Evolutionary conservation across 495 filamentous ascomycete species (phyloP), one percentile per base, ranked within the genome.

Genomic region (Margaritispora aquatica): DNA sequence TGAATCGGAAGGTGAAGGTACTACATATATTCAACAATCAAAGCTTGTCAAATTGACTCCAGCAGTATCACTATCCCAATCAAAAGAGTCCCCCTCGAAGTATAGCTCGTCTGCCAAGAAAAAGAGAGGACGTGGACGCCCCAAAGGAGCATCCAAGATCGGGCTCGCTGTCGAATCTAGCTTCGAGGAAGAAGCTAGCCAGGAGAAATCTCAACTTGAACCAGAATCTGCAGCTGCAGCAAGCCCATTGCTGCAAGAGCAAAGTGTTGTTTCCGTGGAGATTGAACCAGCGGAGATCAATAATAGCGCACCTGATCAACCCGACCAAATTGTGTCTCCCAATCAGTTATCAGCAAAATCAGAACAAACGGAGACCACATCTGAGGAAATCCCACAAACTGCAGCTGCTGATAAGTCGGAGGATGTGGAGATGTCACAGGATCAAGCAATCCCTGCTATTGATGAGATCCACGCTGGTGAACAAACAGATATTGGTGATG

Each of bases 171-270:
- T 15, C 38, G 38, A 44, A 17, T 2, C 4, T 15, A 8, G 7
- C 15, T 44, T 44, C 15, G 38, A n/a, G 19, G 15, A 44, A 15
- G 38, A 44, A 24, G 41, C 24, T 4, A 59, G 9, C 20, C 29
- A 49, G 52, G 27, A 58, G 24, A 54, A 60, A 26, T 57, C 38
- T 8, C 3, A 44, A 44, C 11, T 44, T 44, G n/a, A n/a, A n/a
- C n/a, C n/a, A n/a, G n/a, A n/a, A n/a, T n/a, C n/a, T n/a, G n/a
- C n/a, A n/a, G n/a, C n/a, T n/a, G n/a, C n/a, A n/a, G n/a, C n/a
- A n/a, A n/a, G n/a, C n/a, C n/a, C n/a, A n/a, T n/a, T n/a, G n/a
- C n/a, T n/a, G n/a, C n/a, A n/a, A n/a, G 38, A n/a, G 10, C 38
- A 44, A 17, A 17, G 19, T 17, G 3, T 44, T 17, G 17, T n/a